These are phyloP conservation scores for Amanita rubescens DNA, from an alignment of 768 basidiomycete genomes.

Conservation along the genomic window DNA sequence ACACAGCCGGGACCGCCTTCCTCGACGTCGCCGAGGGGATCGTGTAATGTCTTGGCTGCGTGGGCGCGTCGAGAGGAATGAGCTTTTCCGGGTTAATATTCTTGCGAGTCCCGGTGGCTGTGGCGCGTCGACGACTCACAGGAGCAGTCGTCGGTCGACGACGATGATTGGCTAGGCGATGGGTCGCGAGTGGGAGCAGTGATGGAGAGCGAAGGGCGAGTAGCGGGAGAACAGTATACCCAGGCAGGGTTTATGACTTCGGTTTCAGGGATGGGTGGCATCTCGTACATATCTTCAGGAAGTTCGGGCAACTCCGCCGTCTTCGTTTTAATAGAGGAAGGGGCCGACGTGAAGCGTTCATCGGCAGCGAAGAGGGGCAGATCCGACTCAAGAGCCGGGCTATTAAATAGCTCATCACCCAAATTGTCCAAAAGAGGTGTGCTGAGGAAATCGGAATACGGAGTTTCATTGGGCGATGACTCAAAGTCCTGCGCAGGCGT, in stretches of 20 bases:
- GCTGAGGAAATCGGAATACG: constrained; percentile 27
- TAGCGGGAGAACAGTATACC: constrained; percentile 22
- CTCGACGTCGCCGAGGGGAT: constrained; percentile 63
- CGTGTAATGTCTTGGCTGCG: constrained; percentile 61
- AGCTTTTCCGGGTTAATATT: constrained; percentile 55
- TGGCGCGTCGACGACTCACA: constrained; percentile 22
- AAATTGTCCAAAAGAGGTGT: constrained; percentile 27
- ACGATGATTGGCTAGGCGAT: constrained; percentile 3
- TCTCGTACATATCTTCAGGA: constrained; percentile 24
- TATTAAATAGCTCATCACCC: constrained; percentile 19
- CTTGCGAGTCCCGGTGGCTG: constrained; percentile 64
- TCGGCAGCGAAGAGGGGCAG: constrained; percentile 18
- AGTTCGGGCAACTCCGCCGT: constrained; percentile 4
- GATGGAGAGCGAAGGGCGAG: constrained; percentile 13
- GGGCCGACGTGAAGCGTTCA: neutral
- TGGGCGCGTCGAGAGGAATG: constrained; percentile 67
- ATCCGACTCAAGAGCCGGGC: constrained; percentile 18
- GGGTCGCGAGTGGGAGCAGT: constrained; percentile 8
- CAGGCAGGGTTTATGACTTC: constrained; percentile 24
- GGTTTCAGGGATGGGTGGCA: constrained; percentile 38
- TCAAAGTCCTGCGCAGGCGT: constrained; percentile 24
- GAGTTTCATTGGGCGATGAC: constrained; percentile 30
- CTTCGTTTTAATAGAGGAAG: constrained; percentile 1
- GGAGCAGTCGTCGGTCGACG: constrained; percentile 8
- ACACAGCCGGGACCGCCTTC: constrained; percentile 63